A percentile compares a stretch with the other conserved stretches of the same genome.
Conservation (phyloP, 768 basidiomycete species). For the Mycena rosella region DNA sequence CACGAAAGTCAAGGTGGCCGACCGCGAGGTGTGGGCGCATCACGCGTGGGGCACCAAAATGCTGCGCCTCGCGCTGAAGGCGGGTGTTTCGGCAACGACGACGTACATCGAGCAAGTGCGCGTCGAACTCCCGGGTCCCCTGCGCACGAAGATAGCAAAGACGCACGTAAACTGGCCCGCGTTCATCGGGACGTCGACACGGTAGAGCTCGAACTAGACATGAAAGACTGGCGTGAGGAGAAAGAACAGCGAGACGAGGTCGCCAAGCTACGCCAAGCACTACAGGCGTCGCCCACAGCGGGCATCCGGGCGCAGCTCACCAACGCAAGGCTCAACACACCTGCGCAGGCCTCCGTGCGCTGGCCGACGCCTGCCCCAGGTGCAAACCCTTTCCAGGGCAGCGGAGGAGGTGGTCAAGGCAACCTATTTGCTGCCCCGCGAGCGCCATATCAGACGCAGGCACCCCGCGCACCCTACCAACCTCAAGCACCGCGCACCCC, state of each 20-base stretch:
- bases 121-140: slow-evolving; percentile 2
- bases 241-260: not conserved
- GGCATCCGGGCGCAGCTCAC: slow-evolving; percentile 5
- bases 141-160: slow-evolving; percentile 15
- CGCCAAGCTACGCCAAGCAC: not conserved
- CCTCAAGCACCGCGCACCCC: not conserved
- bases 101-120: slow-evolving; percentile 13
- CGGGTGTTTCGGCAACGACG: not conserved
- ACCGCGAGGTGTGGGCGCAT: slow-evolving; percentile 17
- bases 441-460: not conserved
- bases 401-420: slow-evolving; percentile 1
- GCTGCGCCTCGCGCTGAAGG: slow-evolving; percentile 8
- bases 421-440: slow-evolving; percentile 3
- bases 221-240: slow-evolving; percentile 10
- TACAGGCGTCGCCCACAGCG: slow-evolving; percentile 11
- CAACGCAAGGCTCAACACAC: not conserved
- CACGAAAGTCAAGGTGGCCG: slow-evolving; percentile 4
- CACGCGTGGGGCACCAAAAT: slow-evolving; percentile 10
- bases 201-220: slow-evolving; percentile 11
- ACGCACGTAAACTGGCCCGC: not conserved
- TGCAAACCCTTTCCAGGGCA: slow-evolving; percentile 6
- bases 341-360: not conserved
- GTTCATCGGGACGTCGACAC: slow-evolving; percentile 7
- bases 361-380: not conserved
- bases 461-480: slow-evolving; percentile 6